A percentile compares a stretch with the other conserved stretches of the same genome.
Conservation (phyloP, 768 basidiomycete genomes). For the Tulasnella sp. region DNA sequence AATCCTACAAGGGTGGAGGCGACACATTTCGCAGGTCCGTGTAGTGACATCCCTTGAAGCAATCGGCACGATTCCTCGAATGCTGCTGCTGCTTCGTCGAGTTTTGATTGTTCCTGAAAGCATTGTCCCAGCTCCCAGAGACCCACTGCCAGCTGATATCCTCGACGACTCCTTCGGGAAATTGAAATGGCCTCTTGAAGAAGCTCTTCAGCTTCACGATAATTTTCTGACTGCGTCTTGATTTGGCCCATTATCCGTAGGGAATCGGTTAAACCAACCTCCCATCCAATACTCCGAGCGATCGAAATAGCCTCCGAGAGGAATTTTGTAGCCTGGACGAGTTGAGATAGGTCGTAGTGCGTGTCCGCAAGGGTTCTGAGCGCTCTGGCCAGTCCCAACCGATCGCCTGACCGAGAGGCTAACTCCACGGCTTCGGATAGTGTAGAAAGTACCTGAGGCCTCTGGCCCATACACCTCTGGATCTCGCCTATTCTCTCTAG, state of each 20-base stretch:
- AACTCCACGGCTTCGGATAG: neutral
- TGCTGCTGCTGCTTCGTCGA: no score
- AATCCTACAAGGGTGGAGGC: no score
- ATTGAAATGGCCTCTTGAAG: neutral
- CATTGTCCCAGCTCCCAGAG: no score
- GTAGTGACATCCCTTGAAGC: no score
- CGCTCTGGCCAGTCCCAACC: neutral
- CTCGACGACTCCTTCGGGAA: neutral
- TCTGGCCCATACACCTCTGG: neutral
- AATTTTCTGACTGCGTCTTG: neutral
- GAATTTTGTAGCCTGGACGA: neutral
- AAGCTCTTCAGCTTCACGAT: neutral
- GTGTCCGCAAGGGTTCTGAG: neutral
- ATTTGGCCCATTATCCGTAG: neutral
- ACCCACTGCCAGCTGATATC: neutral
- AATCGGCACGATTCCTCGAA: no score
- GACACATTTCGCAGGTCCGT: no score
- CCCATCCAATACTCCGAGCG: neutral
- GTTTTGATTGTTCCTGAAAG: no score
- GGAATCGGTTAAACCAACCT: neutral
- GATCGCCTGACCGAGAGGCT: neutral
- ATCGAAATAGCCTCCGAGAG: neutral
- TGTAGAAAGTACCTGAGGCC: neutral
- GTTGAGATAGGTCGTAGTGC: neutral
- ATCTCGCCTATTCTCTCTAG: neutral